phyloP scores from a whole-genome alignment of 148 eudicot genomes.

The Rhododendron kiyosumense region DNA sequence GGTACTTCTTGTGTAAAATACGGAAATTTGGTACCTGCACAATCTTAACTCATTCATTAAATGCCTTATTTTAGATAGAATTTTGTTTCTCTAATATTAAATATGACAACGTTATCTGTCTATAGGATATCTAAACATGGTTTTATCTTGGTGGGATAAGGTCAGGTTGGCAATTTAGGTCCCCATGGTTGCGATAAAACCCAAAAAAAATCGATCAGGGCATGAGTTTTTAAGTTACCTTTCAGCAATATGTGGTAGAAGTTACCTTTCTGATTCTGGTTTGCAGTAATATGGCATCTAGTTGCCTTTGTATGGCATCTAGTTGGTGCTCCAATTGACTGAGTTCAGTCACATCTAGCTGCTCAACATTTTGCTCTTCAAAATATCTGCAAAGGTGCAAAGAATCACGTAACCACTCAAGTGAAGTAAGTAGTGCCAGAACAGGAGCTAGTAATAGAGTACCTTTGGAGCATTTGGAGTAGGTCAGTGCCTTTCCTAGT shows the following conservation, averaged over 20 bases:
- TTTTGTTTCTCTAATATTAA: background rate
- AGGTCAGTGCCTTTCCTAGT: background rate
- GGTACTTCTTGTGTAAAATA: background rate
- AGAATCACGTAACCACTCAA: background rate
- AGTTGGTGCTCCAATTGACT: slow-evolving; percentile 5
- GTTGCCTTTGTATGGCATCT: background rate
- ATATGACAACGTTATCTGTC: background rate
- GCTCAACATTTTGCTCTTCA: slow-evolving; percentile 5
- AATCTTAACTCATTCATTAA: background rate
- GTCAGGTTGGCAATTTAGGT: background rate
- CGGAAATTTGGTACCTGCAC: background rate
- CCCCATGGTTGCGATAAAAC: too few species aligned
- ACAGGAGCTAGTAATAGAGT: background rate
- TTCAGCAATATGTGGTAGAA: background rate
- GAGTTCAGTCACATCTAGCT: background rate
- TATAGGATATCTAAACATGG: background rate
- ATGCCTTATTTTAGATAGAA: background rate
- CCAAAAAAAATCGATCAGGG: too few species aligned
- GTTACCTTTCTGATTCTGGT: background rate
- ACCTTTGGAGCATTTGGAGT: slow-evolving; percentile 5
- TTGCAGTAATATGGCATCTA: background rate
- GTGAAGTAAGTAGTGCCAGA: background rate
- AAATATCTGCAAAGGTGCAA: background rate
- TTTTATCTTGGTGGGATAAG: background rate
- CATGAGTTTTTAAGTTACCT: background rate